Conservation (phyloP, 805 yeast genomes). For the Metschnikowia drakensbergensis region DNA sequence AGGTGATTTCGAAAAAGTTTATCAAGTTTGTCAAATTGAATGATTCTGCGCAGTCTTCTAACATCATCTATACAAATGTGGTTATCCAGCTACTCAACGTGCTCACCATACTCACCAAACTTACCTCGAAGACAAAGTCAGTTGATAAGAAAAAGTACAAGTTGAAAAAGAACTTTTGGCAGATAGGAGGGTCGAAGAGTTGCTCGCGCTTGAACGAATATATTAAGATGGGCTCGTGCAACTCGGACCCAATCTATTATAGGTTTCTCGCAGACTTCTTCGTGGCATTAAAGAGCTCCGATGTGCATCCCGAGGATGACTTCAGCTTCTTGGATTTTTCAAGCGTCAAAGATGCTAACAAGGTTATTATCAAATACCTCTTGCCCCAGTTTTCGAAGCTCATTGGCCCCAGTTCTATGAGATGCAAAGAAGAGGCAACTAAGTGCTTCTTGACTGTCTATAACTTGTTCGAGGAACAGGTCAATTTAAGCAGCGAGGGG, state of each 20-base stretch:
- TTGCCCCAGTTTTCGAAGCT: conserved; percentile 18
- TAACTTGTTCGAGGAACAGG: conserved; percentile 12
- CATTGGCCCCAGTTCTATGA: conserved; percentile 13
- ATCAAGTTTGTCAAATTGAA: conserved; percentile 40
- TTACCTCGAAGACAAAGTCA: conserved; percentile 12
- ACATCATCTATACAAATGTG: conserved; percentile 41
- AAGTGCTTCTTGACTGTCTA: conserved; percentile 19
- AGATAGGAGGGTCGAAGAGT: conserved; percentile 40
- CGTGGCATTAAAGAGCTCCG: conserved; percentile 11
- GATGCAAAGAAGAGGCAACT: conserved; percentile 19
- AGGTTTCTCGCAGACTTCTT: conserved; percentile 23
- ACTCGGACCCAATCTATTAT: conserved; percentile 51
- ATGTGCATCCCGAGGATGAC: conserved; percentile 10
- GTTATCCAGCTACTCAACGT: conserved; percentile 49
- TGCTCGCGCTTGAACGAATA: conserved; percentile 43
- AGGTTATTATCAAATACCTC: conserved; percentile 18
- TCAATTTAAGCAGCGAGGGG: neutral
- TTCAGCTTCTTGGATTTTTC: conserved; percentile 21
- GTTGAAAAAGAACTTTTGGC: conserved; percentile 53
- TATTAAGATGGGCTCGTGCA: conserved; percentile 50
- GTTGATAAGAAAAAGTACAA: conserved; percentile 8
- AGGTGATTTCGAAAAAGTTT: conserved; percentile 42
- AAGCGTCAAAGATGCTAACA: conserved; percentile 19
- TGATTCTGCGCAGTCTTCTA: conserved; percentile 19
- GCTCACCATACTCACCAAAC: conserved; percentile 26